Evolutionary conservation across 352 stramenopile genomes (phyloP).

Genomic region (Phytophthora chlamydospora): DNA sequence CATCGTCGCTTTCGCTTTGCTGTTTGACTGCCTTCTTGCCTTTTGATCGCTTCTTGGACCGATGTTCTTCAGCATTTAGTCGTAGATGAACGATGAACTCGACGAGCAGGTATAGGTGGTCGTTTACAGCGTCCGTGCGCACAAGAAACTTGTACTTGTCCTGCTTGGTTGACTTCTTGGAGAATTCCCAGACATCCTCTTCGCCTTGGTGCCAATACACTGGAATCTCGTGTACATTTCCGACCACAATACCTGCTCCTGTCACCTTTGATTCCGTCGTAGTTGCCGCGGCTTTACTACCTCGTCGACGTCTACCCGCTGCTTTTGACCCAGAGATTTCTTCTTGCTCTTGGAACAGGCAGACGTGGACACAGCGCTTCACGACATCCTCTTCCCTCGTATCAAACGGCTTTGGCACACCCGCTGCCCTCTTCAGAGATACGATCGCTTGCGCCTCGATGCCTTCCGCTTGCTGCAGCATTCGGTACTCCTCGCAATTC

Average conservation of each 20-base stretch:
- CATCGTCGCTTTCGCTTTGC: conserved; percentile 16
- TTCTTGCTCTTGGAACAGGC: conserved; percentile 74
- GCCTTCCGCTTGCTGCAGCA: conserved; percentile 61
- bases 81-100: conserved; percentile 78
- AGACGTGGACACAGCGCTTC: conserved; percentile 82
- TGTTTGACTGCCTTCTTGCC: conserved; percentile 15
- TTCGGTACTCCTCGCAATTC: conserved; percentile 39
- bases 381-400: conserved; percentile 77
- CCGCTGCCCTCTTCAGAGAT: conserved; percentile 73
- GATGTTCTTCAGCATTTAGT: conserved; percentile 35
- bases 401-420: conserved; percentile 80
- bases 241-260: conserved; percentile 53
- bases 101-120: conserved; percentile 68
- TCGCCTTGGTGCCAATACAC: conserved; percentile 72
- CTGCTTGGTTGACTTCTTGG: conserved; percentile 72
- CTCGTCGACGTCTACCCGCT: conserved; percentile 11
- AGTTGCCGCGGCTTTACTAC: conserved; percentile 1
- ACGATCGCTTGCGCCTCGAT: conserved; percentile 70
- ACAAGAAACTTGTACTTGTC: conserved; percentile 88
- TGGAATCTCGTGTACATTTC: conserved; percentile 81
- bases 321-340: conserved; percentile 17
- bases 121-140: conserved; percentile 72
- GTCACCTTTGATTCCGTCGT: conserved; percentile 3
- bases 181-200: conserved; percentile 87
- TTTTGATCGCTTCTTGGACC: conserved; percentile 21